These are phyloP conservation scores for Persicaria maculosa DNA, from an alignment of 148 eudicot species.

Conservation along the genomic window DNA sequence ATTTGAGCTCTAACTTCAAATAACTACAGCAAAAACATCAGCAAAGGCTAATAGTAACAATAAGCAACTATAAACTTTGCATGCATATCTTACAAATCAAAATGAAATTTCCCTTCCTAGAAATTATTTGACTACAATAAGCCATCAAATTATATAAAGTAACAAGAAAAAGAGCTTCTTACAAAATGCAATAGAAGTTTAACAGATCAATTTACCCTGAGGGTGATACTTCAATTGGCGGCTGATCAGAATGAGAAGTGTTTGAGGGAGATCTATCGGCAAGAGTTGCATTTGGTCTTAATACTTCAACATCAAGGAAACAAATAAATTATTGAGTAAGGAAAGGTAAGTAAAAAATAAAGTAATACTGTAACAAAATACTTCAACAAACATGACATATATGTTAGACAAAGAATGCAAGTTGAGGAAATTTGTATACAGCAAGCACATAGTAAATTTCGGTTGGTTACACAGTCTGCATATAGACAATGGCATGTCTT, in stretches of 20 bases:
- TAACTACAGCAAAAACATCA: background rate
- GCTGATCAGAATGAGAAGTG: slow-evolving; percentile 27
- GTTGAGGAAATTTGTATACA: background rate
- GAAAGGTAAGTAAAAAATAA: background rate
- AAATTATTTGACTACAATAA: background rate
- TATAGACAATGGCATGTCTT: background rate
- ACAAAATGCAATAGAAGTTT: background rate
- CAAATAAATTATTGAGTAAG: background rate
- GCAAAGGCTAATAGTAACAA: background rate
- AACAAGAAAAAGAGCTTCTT: background rate
- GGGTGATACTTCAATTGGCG: slow-evolving; percentile 26
- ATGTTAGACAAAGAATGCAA: background rate
- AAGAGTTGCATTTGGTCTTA: slow-evolving; percentile 38
- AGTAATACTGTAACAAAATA: background rate
- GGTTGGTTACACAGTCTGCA: background rate
- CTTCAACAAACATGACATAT: slow-evolving; percentile 1
- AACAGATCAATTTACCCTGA: slow-evolving; percentile 23
- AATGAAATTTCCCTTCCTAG: background rate
- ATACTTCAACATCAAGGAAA: slow-evolving; percentile 20
- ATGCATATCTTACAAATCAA: background rate
- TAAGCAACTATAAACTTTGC: background rate
- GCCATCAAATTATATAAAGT: background rate
- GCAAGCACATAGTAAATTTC: background rate
- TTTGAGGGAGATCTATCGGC: slow-evolving; percentile 38
- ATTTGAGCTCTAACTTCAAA: background rate